Percentiles rank a stretch among this genome's conserved stretches.
Evolutionary conservation across 768 basidiomycete species (phyloP).

Genomic region (Rubroboletus pulcherrimus): DNA sequence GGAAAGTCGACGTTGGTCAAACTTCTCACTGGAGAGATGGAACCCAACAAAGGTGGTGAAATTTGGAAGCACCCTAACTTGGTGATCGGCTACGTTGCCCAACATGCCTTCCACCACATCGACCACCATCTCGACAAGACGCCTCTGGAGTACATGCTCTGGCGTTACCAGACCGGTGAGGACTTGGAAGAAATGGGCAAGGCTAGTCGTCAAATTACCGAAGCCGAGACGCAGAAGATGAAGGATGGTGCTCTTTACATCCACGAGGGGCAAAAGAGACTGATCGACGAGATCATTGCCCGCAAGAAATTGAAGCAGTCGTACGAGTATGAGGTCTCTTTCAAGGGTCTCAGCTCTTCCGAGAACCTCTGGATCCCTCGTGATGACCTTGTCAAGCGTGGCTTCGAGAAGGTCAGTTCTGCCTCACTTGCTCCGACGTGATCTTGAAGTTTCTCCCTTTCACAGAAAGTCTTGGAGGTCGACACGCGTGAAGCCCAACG

Average conservation of each 20-base stretch:
- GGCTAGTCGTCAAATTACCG: slow-evolving; percentile 81
- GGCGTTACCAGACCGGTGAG: slow-evolving; percentile 99
- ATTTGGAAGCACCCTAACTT: slow-evolving; percentile 99
- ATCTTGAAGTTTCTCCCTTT: not conserved
- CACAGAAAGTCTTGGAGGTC: slow-evolving; percentile 90
- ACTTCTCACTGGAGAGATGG: slow-evolving; percentile 94
- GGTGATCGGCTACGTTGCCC: slow-evolving; percentile 98
- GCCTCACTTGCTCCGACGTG: not conserved
- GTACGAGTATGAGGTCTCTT: slow-evolving; percentile 96
- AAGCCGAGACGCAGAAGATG: slow-evolving; percentile 92
- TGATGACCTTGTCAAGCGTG: slow-evolving; percentile 96
- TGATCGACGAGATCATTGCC: slow-evolving; percentile 85
- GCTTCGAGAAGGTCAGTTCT: slow-evolving; percentile 80
- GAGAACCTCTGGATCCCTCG: slow-evolving; percentile 98
- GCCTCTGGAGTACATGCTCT: slow-evolving; percentile 97
- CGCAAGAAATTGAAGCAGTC: slow-evolving; percentile 99
- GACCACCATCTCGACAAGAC: slow-evolving; percentile 99
- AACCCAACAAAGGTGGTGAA: slow-evolving; percentile 94
- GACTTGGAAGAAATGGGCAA: slow-evolving; percentile 96
- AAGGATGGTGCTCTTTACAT: slow-evolving; percentile 86
- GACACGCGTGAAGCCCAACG: slow-evolving; percentile 98
- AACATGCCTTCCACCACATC: slow-evolving; percentile 99
- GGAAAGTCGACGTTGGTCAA: slow-evolving; percentile 98
- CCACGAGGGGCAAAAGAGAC: slow-evolving; percentile 91
- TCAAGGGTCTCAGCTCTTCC: slow-evolving; percentile 91